These are phyloP conservation scores for Eutrema yunnanense DNA, from an alignment of 345 rosid species.

Conservation along the genomic window DNA sequence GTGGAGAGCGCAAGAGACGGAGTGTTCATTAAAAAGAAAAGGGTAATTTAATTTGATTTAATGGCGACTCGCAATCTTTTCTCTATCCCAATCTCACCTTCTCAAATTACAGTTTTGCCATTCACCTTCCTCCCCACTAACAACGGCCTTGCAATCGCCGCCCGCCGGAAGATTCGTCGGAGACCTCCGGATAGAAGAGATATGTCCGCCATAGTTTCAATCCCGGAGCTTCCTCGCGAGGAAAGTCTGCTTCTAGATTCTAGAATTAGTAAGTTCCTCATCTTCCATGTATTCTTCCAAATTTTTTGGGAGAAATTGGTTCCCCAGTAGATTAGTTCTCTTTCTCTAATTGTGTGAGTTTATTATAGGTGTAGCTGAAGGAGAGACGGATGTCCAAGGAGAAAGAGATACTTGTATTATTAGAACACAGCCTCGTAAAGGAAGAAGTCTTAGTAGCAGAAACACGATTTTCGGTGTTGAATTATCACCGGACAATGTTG, in stretches of 20 bases:
- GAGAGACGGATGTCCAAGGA: conserved; percentile 41
- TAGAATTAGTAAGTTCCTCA: conserved; percentile 32
- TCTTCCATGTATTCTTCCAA: neutral
- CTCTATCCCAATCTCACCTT: conserved; percentile 34
- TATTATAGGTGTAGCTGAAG: conserved; percentile 45
- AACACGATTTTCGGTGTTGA: conserved; percentile 64
- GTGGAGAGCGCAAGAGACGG: conserved; percentile 8
- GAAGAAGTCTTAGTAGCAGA: conserved; percentile 26
- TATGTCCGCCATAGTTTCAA: conserved; percentile 33
- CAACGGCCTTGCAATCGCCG: conserved; percentile 19
- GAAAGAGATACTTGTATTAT: conserved; percentile 36
- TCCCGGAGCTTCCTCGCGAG: conserved; percentile 38
- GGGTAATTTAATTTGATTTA: neutral
- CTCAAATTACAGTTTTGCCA: conserved; percentile 25
- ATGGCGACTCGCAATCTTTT: conserved; percentile 31
- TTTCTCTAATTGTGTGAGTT: neutral
- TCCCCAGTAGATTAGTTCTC: neutral
- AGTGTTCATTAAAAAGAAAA: neutral
- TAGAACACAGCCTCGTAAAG: conserved; percentile 37
- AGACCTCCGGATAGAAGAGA: conserved; percentile 14
- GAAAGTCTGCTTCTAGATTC: conserved; percentile 41
- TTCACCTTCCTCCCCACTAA: neutral
- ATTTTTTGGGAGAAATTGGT: neutral
- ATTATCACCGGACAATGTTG: conserved; percentile 83
- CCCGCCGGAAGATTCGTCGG: conserved; percentile 28